Base-by-base conservation (phyloP, 345 rosid species). In the Ricinus communis region DNA sequence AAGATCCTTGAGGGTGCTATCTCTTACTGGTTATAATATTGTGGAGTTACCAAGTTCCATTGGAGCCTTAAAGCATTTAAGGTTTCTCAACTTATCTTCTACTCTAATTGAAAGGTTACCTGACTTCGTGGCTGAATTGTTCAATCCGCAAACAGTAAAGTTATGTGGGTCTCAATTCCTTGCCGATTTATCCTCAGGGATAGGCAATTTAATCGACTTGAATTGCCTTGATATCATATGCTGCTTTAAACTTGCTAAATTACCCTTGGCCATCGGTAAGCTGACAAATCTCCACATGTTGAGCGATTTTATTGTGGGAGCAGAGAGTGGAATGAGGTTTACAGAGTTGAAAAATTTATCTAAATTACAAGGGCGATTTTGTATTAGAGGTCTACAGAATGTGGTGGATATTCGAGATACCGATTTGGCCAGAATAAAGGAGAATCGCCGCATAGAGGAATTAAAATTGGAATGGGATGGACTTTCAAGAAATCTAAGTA, bases 1-100 rank as follows among this genome's bases (percentile, higher is more conserved):
- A 45, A 65, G 46, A 46, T 18, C 33, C 19, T 46, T 65, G 46
- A 65, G 68, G 68, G 68, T 65, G 13, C 36, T 65, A 12, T 65
- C 68, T 22, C n/a, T 65, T 4, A 36, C 54, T 45, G 33, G 68
- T 25, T 65, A 65, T 16, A 9, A 12, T 1, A 9, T 65, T 5
- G 0, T 0, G 36, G 30, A 65, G 33, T 43, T 65, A 6, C 38
- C 38, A 33, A 33, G 38, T 33, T 33, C 38, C 6, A 24, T 65
- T 45, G 54, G 36, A 21, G 54, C 12, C 36, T 46, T 65, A 10
- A 65, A 45, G 36, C 53, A 45, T 46, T 7, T 65, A 18, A 11
- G 68, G 19, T 24, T 7, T 19, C 68, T 65, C 8, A 46, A 65
- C 53, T 45, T 65, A 28, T 41, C 54, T 45, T 15, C 1, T 21